Evolutionary conservation across 345 rosid species (phyloP), one percentile per base, ranked within the genome.

Genomic region (Clausena lansium): DNA sequence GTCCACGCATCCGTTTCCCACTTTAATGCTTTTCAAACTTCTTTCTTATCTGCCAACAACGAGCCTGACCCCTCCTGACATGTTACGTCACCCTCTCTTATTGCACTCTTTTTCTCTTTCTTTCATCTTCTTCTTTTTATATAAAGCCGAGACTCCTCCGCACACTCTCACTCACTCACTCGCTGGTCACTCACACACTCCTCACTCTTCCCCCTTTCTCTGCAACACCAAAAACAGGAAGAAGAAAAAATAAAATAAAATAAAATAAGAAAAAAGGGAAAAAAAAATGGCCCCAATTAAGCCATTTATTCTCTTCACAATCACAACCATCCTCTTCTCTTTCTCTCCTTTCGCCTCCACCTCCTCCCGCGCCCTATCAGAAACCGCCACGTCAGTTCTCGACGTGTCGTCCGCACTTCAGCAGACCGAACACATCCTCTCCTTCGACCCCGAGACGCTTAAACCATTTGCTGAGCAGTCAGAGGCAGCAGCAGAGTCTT

Each of bases 381-480:
- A 69, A 58, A 27, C 83, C 25, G 39, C 81, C 14, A 80, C 90
- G 9, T 25, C 86, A 0, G 41, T 78, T 0, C 92, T 90, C 75
- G 87, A 92, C 55, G 87, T 92, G 70, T 73, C 76, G 35, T 66
- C 88, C 17, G 81, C 94, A 75, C 91, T 92, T 80, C 77, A 81
- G 61, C 93, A 80, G 63, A 81, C 94, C 20, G 82, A 73, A 2
- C 59, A 78, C 36, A 82, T 85, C 79, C 89, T 87, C 79, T 81
- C 91, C 7, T 17, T 88, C 38, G 86, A 86, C 73, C 87, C 88
- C 0, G 73, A 81, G n/a, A 59, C 81, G 60, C 10, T 73, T 41
- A 73, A n/a, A 61, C 80, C 33, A 69, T 79, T 27, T 2, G 72
- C 10, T 62, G 73, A 11, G 9, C 39, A 14, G 52, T 70, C 50